Evolutionary conservation across 202 grass and related monocot species (phyloP), one percentile per base, ranked within the genome.

Genomic region (Brachypodium distachyon): DNA sequence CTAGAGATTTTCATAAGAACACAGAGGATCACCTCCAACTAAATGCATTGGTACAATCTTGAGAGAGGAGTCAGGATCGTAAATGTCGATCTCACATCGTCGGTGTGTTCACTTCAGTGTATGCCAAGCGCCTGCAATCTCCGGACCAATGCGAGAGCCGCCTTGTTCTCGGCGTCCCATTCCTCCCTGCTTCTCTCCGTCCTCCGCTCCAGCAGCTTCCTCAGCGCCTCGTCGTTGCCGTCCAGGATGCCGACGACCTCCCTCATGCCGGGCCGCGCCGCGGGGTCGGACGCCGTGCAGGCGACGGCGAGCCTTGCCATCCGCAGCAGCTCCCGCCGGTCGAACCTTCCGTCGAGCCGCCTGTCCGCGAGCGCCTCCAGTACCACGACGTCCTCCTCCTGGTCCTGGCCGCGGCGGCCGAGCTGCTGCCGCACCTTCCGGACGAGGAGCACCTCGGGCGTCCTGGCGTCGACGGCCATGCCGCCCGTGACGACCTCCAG

Each of bases 41-140:
- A n/a, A n/a, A n/a, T n/a, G n/a, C n/a, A n/a, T n/a, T n/a, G n/a
- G n/a, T n/a, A n/a, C n/a, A n/a, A n/a, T n/a, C n/a, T n/a, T n/a
- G n/a, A n/a, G n/a, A n/a, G n/a, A n/a, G n/a, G n/a, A n/a, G n/a
- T n/a, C 47, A 37, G 31, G 40, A 52, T 37, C 37, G 31, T 34
- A 50, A 68, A 49, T 70, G 21, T 18, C 49, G 9, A 49, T 8
- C 9, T 32, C 9, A 19, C 27, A 29, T 69, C 11, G 37, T 12
- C 1, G 40, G 61, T 13, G 21, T 49, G 9, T 33, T 49, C 32
- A 28, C n/a, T 70, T 89, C 77, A 97, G 44, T 97, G 87, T 80
- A 97, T 87, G 21, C 88, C 90, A 55, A 97, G 90, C 71, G 90
- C 90, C 54, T 93, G 84, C 34, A 97, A 77, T 83, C 90, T 88